Base-by-base conservation (phyloP, 73 alveolate genomes). In the Effrenium voratum region DNA sequence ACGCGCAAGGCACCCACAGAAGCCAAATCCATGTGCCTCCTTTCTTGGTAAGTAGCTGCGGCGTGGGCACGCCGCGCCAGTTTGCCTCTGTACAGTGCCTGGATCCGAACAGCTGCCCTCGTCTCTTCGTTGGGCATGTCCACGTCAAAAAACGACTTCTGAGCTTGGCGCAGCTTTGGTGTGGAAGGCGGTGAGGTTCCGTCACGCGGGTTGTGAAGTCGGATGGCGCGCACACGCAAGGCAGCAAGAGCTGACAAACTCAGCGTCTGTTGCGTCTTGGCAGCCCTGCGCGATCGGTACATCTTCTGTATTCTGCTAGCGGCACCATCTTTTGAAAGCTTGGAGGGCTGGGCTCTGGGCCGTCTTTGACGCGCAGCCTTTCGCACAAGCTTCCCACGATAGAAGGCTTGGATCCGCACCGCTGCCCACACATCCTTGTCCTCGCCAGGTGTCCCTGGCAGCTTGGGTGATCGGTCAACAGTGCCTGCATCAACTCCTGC, bases 201-300 rank as follows among this genome's bases (percentile, higher is more conserved):
- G 45, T 72, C 49, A 30, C 38, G 82, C 45, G 38, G 82, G 32
- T 72, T 72, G 82, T 72, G 82, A 24, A 50, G 43, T 15, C 66
- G 63, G 77, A 86, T 46, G 38, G 94, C 94, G 82, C 49, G 55
- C 45, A 86, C 16, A 24, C 94, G 94, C n/a, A n/a, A n/a, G n/a
- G n/a, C n/a, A n/a, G n/a, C n/a, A n/a, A n/a, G n/a, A n/a, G n/a
- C n/a, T n/a, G n/a, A n/a, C n/a, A n/a, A n/a, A n/a, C n/a, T n/a
- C n/a, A n/a, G n/a, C n/a, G n/a, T n/a, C n/a, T n/a, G n/a, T n/a
- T n/a, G n/a, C n/a, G n/a, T n/a, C n/a, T n/a, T n/a, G n/a, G n/a
- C n/a, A n/a, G n/a, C n/a, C n/a, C n/a, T n/a, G n/a, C n/a, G n/a
- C n/a, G n/a, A n/a, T n/a, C n/a, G n/a, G n/a, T n/a, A n/a, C n/a